Percentiles rank a stretch among this genome's conserved stretches.
Conservation (phyloP, 2,329 filamentous ascomycete genomes). For the Nemania diffusa region DNA sequence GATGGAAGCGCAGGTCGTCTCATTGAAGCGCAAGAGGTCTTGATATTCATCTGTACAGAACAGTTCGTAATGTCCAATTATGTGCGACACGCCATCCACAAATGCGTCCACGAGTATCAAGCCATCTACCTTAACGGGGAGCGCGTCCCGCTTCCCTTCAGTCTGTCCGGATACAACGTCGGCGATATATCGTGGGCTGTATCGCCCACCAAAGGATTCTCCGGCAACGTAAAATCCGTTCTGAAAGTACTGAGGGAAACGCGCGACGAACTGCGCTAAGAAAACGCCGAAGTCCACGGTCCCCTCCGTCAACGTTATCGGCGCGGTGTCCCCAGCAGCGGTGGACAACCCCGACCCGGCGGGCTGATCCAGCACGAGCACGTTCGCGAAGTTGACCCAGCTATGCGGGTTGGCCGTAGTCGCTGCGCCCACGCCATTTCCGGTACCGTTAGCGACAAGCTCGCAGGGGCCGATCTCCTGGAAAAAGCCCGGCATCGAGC, state of each 20-base stretch:
- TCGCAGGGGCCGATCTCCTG: slow-evolving; percentile 25
- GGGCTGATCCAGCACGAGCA: slow-evolving; percentile 24
- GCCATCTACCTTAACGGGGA: slow-evolving; percentile 16
- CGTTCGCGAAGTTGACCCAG: slow-evolving; percentile 28
- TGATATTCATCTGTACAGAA: slow-evolving; percentile 30
- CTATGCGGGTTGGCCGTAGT: slow-evolving; percentile 18
- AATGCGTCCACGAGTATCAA: slow-evolving; percentile 27
- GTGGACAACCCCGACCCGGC: slow-evolving; percentile 25
- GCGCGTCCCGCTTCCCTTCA: not conserved
- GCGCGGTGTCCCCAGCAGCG: slow-evolving; percentile 1
- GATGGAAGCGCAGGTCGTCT: slow-evolving; percentile 12
- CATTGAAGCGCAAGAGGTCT: slow-evolving; percentile 27
- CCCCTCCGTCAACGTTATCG: slow-evolving; percentile 15
- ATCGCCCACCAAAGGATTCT: slow-evolving; percentile 27
- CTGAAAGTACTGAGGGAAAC: slow-evolving; percentile 25
- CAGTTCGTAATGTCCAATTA: slow-evolving; percentile 21
- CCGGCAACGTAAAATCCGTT: slow-evolving; percentile 25
- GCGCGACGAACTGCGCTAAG: slow-evolving; percentile 10
- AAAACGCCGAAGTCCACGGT: slow-evolving; percentile 22
- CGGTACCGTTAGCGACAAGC: slow-evolving; percentile 1
- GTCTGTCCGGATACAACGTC: slow-evolving; percentile 12
- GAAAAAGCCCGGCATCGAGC: slow-evolving; percentile 28
- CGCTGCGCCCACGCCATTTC: not conserved
- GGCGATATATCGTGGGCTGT: slow-evolving; percentile 19
- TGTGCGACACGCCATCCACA: slow-evolving; percentile 13